Conservation (phyloP, 176 grass and related monocot genomes). For the Elymus sibiricus region DNA sequence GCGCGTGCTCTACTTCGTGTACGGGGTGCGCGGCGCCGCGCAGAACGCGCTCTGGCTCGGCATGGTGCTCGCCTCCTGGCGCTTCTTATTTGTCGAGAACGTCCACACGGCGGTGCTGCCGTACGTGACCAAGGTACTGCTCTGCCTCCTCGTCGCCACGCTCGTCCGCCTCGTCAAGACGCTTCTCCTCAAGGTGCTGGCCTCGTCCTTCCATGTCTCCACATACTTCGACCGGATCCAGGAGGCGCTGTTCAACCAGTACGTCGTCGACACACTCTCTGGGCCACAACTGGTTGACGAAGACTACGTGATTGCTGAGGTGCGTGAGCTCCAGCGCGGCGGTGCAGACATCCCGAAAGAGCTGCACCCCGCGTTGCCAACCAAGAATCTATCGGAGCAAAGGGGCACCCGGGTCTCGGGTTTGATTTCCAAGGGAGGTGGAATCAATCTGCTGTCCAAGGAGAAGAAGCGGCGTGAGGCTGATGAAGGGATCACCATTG, state of each 20-base stretch:
- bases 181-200: constrained; percentile 72
- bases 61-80: constrained; percentile 60
- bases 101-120: constrained; percentile 27
- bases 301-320: constrained; percentile 49
- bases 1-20: constrained; percentile 83
- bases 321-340: constrained; percentile 55
- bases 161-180: constrained; percentile 70
- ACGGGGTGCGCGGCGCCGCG: constrained; percentile 55
- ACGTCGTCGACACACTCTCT: constrained; percentile 69
- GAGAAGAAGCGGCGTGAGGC: constrained; percentile 29
- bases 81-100: constrained; percentile 58
- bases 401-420: constrained; percentile 36
- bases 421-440: constrained; percentile 27
- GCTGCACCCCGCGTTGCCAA: constrained; percentile 27
- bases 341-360: constrained; percentile 53
- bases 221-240: constrained; percentile 87
- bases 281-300: constrained; percentile 60
- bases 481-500: constrained; percentile 46
- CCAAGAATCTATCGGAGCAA: constrained; percentile 25
- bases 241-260: constrained; percentile 71
- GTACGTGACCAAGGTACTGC: constrained; percentile 62
- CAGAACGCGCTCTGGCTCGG: constrained; percentile 72
- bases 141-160: constrained; percentile 67
- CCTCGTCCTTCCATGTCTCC: constrained; percentile 76
- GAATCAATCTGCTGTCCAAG: constrained; percentile 18